A percentile compares a stretch with the other conserved stretches of the same genome.
These are phyloP conservation scores for Symbiodinium natans DNA, from an alignment of 73 alveolate genomes.

Conservation along the genomic window DNA sequence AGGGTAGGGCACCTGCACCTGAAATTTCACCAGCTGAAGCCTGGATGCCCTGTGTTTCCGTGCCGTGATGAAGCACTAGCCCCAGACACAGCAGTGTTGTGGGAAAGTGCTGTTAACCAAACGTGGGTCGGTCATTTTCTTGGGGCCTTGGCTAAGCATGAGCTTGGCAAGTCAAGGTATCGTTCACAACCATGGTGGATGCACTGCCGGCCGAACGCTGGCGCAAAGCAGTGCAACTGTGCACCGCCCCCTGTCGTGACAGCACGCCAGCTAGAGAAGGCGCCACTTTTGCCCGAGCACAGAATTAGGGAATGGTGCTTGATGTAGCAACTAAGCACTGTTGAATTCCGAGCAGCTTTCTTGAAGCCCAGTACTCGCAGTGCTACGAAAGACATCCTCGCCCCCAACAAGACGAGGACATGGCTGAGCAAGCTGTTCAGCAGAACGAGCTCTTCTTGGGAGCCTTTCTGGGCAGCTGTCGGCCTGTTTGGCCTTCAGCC, in stretches of 20 bases:
- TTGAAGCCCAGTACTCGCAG: too few relatives aligned
- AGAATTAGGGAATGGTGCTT: too few relatives aligned
- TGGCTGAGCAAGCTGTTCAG: not conserved
- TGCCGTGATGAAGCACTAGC: too few relatives aligned
- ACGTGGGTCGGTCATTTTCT: not conserved
- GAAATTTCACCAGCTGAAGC: too few relatives aligned
- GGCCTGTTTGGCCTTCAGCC: not conserved
- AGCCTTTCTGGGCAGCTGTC: constrained; percentile 24
- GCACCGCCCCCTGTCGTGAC: not conserved
- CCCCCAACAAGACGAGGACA: not conserved
- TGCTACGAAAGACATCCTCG: not conserved
- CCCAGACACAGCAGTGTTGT: too few relatives aligned
- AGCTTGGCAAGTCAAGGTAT: not conserved
- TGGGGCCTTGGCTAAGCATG: not conserved
- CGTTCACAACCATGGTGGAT: not conserved
- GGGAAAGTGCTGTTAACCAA: too few relatives aligned
- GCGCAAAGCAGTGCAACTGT: not conserved
- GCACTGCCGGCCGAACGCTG: not conserved
- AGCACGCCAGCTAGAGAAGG: too few relatives aligned
- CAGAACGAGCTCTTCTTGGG: constrained; percentile 43
- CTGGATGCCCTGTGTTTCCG: too few relatives aligned
- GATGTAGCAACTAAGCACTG: too few relatives aligned
- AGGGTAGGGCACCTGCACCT: too few relatives aligned
- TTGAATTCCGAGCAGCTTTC: not conserved
- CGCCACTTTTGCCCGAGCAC: too few relatives aligned